Percentiles rank a stretch among this genome's conserved stretches.
These are phyloP conservation scores for Rubus idaeus DNA, from an alignment of 306 rosid species.

Conservation along the genomic window DNA sequence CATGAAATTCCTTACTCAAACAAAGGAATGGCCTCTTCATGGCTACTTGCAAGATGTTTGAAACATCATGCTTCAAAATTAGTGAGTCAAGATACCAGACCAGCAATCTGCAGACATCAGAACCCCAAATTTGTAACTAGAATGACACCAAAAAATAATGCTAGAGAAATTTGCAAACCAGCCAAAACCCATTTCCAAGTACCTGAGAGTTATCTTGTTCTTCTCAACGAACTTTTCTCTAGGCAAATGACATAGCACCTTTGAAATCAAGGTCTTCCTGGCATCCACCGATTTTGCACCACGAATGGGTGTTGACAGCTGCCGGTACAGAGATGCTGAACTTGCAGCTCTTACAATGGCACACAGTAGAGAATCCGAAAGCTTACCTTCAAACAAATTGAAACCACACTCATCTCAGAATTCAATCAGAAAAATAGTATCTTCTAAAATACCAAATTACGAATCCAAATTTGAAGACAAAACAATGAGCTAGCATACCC, in stretches of 20 bases:
- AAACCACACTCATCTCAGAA: neutral
- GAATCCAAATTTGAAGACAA: neutral
- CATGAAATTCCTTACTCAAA: conserved; percentile 34
- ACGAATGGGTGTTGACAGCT: conserved; percentile 16
- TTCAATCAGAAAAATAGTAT: neutral
- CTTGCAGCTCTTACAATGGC: conserved; percentile 29
- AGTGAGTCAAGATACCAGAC: conserved; percentile 37
- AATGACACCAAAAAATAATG: neutral
- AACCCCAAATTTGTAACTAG: neutral
- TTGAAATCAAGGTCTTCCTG: conserved; percentile 14
- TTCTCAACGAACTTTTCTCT: conserved; percentile 8
- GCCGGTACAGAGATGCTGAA: conserved; percentile 30
- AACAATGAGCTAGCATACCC: neutral
- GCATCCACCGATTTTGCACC: conserved; percentile 14
- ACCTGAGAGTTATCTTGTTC: conserved; percentile 34
- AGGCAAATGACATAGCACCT: conserved; percentile 30
- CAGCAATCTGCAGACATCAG: conserved; percentile 22
- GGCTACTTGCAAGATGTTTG: conserved; percentile 28
- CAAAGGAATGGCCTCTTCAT: conserved; percentile 39
- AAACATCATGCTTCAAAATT: conserved; percentile 33
- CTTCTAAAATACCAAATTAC: neutral
- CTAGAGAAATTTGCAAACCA: neutral
- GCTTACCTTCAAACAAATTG: conserved; percentile 27
- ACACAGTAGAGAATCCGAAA: conserved; percentile 18
- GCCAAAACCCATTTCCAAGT: neutral